Base-by-base conservation (phyloP, 106 monocot genomes). In the Vanilla planifolia region DNA sequence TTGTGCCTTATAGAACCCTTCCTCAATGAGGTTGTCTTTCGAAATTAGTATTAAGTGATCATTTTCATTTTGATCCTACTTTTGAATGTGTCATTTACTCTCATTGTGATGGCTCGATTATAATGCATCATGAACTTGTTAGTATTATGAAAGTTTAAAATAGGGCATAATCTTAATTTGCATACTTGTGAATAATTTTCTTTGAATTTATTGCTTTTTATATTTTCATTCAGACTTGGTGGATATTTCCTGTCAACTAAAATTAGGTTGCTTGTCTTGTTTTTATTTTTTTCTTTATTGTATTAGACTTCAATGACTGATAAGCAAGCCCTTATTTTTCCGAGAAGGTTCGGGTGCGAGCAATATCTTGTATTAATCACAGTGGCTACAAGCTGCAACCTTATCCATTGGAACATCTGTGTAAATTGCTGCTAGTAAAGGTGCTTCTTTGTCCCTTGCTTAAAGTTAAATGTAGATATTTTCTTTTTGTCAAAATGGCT, bases 301-400 rank as follows among this genome's bases (percentile, higher is more conserved):
- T 23, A 9, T 20, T 20, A 20, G 59, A 26, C 16, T 40, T 7
- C 28, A 5, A 3, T 11, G 5, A 33, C 29, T 32, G 16, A 36
- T 35, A 48, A n/a, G 19, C 4, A 34, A 34, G 23, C 57, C 21
- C 6, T 53, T 58, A 48, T 10, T n/a, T 14, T 34, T 51, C 37
- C 21, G 47, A 64, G 0, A 67, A 98, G 96, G 75, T 85, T 2
- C 96, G 96, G 56, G 74, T 74, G 15, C 64, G 35, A 32, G 91
- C 91, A 62, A 48, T 98, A 73, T 64, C 67, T 40, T 82, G 72
- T 63, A 67, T 91, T 34, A 98, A 81, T 67, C 68, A 72, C 37
- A 69, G 85, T 48, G 75, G 90, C 11, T 82, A 91, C 79, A 91
- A 91, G 73, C 91, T 88, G 40, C 79, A 98, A 52, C 85, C 84